Evolutionary conservation across 169 alveolate species (phyloP).

Genomic region (Plasmodium fragile): DNA sequence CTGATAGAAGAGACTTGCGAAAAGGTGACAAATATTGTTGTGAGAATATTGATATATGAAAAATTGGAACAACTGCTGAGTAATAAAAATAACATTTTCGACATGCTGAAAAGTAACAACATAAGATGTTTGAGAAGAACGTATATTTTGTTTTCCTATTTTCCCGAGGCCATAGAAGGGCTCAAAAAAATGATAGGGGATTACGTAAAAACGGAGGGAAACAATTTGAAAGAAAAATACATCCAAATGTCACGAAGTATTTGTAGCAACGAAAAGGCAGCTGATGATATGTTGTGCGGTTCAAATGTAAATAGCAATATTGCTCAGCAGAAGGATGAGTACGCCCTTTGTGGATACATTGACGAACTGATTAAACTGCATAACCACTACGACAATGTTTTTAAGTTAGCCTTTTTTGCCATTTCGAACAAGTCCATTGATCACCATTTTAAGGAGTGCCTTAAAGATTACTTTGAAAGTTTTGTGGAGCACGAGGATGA

Average conservation of each 20-base stretch:
- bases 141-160: slow-evolving; percentile 76
- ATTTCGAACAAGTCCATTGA: slow-evolving; percentile 54
- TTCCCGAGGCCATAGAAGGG: slow-evolving; percentile 76
- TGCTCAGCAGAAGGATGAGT: slow-evolving; percentile 28
- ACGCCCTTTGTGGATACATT: slow-evolving; percentile 41
- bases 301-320: slow-evolving; percentile 35
- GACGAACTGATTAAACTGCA: slow-evolving; percentile 47
- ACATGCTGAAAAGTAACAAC: slow-evolving; percentile 49
- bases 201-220: slow-evolving; percentile 58
- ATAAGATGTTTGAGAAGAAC: slow-evolving; percentile 59
- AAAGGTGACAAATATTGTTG: slow-evolving; percentile 60
- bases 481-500: slow-evolving; percentile 74
- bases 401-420: slow-evolving; percentile 41
- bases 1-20: slow-evolving; percentile 67
- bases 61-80: slow-evolving; percentile 21
- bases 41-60: slow-evolving; percentile 61
- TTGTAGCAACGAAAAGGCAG: neutral
- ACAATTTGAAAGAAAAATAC: slow-evolving; percentile 56
- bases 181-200: slow-evolving; percentile 69
- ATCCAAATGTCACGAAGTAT: slow-evolving; percentile 2
- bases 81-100: slow-evolving; percentile 41
- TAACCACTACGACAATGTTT: slow-evolving; percentile 41
- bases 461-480: slow-evolving; percentile 70
- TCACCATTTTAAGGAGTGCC: slow-evolving; percentile 49
- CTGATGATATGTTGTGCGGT: neutral